Evolutionary conservation across 345 rosid genomes (phyloP).

Genomic region (Salix suchowensis): DNA sequence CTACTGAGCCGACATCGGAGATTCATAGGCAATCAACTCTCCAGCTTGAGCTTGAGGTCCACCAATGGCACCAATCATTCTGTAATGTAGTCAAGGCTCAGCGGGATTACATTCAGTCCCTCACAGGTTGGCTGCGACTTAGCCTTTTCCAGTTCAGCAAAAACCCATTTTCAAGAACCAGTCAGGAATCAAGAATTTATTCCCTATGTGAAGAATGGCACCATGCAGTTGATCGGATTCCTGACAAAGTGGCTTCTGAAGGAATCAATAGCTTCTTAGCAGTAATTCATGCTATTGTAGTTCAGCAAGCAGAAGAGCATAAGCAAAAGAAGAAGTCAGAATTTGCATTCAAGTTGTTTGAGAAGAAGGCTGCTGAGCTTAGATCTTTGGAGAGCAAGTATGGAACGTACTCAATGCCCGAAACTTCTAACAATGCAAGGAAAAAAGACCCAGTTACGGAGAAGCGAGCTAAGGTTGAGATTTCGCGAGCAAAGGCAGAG

Average conservation of each 20-base stretch:
- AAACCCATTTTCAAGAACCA: constrained; percentile 40
- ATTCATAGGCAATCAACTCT: constrained; percentile 86
- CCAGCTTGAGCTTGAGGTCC: constrained; percentile 86
- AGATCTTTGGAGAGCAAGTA: constrained; percentile 70
- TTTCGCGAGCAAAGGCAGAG: constrained; percentile 59
- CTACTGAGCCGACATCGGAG: constrained; percentile 81
- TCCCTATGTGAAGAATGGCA: constrained; percentile 88
- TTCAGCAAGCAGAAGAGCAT: constrained; percentile 76
- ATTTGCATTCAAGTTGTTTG: constrained; percentile 54
- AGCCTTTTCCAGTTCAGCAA: constrained; percentile 87
- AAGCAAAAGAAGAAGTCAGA: constrained; percentile 85
- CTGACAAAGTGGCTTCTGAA: constrained; percentile 96
- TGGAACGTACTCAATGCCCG: constrained; percentile 56
- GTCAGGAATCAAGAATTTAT: constrained; percentile 71
- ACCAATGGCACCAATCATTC: constrained; percentile 91
- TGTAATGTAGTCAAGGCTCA: constrained; percentile 74
- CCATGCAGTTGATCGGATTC: constrained; percentile 72
- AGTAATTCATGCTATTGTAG: constrained; percentile 77
- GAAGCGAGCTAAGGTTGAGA: constrained; percentile 63
- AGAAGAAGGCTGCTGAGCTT: constrained; percentile 60
- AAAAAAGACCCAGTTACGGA: constrained; percentile 57
- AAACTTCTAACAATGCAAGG: constrained; percentile 21
- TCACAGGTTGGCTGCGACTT: constrained; percentile 89
- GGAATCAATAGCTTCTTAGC: constrained; percentile 85
- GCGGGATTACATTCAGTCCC: constrained; percentile 78